phyloP scores from a whole-genome alignment of 2,329 filamentous ascomycete genomes.

The Daldinia sp. region DNA sequence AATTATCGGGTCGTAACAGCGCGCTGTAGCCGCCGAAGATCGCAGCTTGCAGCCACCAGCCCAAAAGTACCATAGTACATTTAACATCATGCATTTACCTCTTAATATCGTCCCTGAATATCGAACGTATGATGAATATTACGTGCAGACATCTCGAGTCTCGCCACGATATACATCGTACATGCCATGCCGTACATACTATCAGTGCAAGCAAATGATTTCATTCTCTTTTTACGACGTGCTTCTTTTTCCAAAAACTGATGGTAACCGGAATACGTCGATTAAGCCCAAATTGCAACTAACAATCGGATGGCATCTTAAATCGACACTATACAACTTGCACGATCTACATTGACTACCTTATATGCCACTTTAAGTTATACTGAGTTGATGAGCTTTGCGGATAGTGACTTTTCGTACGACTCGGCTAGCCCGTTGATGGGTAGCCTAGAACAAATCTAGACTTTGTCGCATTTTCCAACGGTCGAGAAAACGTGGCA shows the following conservation, averaged over 20 bases:
- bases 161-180: constrained; percentile 3
- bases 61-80: constrained; percentile 7
- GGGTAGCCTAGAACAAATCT: constrained; percentile 26
- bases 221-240: background rate
- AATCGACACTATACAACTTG: background rate
- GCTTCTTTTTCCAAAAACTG: background rate
- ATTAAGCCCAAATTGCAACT: background rate
- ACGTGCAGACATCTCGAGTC: constrained; percentile 25
- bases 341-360: background rate
- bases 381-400: background rate
- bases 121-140: constrained; percentile 28
- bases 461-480: constrained; percentile 14
- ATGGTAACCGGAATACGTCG: background rate
- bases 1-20: constrained; percentile 42
- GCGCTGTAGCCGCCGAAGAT: constrained; percentile 49
- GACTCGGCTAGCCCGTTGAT: constrained; percentile 19
- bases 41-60: constrained; percentile 37
- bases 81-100: constrained; percentile 17
- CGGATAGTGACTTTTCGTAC: constrained; percentile 33
- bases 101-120: constrained; percentile 36
- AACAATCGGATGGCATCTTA: background rate
- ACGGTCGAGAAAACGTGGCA: constrained; percentile 40
- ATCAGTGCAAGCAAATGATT: background rate
- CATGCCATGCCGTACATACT: constrained; percentile 1
- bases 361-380: background rate